Base-by-base conservation (phyloP, 2,329 filamentous ascomycete genomes). In the Esteya vermicola region DNA sequence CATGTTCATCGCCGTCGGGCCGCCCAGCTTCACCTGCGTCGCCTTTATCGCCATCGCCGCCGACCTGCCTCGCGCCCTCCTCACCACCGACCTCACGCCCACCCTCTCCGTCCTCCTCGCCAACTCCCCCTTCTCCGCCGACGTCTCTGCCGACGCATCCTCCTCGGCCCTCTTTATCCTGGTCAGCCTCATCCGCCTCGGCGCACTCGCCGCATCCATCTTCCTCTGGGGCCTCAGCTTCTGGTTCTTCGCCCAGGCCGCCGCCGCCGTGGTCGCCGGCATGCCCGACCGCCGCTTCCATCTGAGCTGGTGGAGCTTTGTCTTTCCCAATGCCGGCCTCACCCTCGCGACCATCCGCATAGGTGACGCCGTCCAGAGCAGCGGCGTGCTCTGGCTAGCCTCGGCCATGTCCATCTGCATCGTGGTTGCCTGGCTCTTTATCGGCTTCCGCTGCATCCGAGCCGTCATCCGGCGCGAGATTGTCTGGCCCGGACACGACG, bases 311-410 rank as follows among this genome's bases (percentile, higher is more conserved):
- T 78, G 71, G 65, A 72, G 72, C 6, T 76, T 78, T 54, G 68
- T 81, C 26, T 81, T 80, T 50, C 75, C 76, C 6, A 79, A 80
- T 43, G 72, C 70, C 2, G 76, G 75, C 0, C 69, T 80, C 38
- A 73, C 70, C 2, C 59, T 80, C 30, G 69, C 72, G 1, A 68
- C 67, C 4, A 73, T 80, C 31, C 61, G 70, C 13, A 58, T 78
- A 34, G 75, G 69, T 3, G 62, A 62, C n/a, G 63, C 57, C 1
- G 57, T 77, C 10, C 54, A 62, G 1, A 78, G 70, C 48, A 45
- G 60, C 1, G 69, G 61, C 0, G 57, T 79, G n/a, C 51, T 66
- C 50, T 68, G 67, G 38, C 57, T 77, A 19, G 64, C 65, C 3
- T 68, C 66, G 14, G 71, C 65, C 16, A 63, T 78, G 63, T 72